Base-by-base conservation (phyloP, 768 basidiomycete species). In the Xerocomellus intermedius region DNA sequence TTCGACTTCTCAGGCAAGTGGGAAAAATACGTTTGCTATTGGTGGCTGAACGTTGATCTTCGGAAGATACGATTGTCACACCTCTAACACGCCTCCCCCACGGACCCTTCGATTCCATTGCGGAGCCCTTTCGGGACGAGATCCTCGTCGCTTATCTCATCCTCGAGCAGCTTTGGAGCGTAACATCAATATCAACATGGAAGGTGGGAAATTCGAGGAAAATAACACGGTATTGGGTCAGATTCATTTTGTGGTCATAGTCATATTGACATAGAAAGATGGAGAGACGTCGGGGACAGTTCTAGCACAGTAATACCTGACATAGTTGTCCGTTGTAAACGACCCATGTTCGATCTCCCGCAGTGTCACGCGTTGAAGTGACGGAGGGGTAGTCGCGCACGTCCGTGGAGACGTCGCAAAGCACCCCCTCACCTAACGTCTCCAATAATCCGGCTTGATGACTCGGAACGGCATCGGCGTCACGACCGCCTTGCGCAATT, bases 401-500 rank as follows among this genome's bases (percentile, higher is more conserved):
- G 12, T 37, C 8, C 16, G 17, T 8, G 2, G 10, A 8, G 26
- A 28, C 17, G 19, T 26, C 17, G 5, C 10, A 17, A n/a, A 37
- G n/a, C n/a, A 19, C 30, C 8, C 12, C 35, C 24, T 14, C n/a
- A 38, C 35, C 46, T 57, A 74, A 9, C 89, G 89, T 54, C 89
- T 76, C 76, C 79, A 97, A 69, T 98, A 98, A 56, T 82, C 85
- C 16, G 90, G 75, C 64, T 85, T 83, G 16, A 91, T 78, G 65
- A n/a, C n/a, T n/a, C n/a, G n/a, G n/a, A 97, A 99, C 16, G 97
- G 96, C 92, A 98, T 91, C 0, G 83, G 79, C 7, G 83, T 83
- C 30, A 98, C 75, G 10, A 82, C 75, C 1, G 88, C 94, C 61
- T 82, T 84, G 42, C 92, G 78, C 66, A 83, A 67, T 73, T 91